Evolutionary conservation across 495 filamentous ascomycete genomes (phyloP).

Genomic region (Talaromyces ruber): DNA sequence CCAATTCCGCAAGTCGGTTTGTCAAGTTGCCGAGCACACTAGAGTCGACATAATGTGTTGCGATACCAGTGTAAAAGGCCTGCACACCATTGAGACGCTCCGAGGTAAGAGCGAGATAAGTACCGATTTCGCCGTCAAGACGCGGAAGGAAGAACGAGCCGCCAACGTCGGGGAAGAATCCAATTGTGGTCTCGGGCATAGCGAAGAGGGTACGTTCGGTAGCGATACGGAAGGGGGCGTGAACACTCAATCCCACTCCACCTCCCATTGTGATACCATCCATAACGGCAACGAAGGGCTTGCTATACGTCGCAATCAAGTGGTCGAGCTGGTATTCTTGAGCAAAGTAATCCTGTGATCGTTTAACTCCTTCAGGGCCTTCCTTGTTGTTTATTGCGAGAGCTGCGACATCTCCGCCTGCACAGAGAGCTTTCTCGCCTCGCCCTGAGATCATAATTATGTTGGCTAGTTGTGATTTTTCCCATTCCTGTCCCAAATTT

Average conservation of each 20-base stretch:
- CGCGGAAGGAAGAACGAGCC: conserved; percentile 90
- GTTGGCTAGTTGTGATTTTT: conserved; percentile 87
- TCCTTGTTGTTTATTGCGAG: conserved; percentile 65
- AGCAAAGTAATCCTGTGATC: conserved; percentile 75
- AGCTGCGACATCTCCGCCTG: conserved; percentile 79
- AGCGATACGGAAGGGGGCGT: conserved; percentile 92
- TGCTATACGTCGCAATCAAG: conserved; percentile 85
- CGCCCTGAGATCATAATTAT: conserved; percentile 87
- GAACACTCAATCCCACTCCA: conserved; percentile 86
- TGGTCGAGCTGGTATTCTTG: conserved; percentile 94
- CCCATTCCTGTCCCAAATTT: conserved; percentile 57
- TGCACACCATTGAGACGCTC: conserved; percentile 72
- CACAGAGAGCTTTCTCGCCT: conserved; percentile 78
- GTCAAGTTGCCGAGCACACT: conserved; percentile 72
- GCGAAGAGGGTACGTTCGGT: conserved; percentile 92
- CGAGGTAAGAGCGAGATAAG: conserved; percentile 86
- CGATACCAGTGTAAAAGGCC: conserved; percentile 72
- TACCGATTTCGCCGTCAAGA: conserved; percentile 74
- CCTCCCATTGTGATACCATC: conserved; percentile 98
- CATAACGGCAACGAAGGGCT: conserved; percentile 93
- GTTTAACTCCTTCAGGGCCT: conserved; percentile 55
- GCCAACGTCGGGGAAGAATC: conserved; percentile 97
- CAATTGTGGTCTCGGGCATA: conserved; percentile 97
- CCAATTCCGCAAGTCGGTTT: conserved; percentile 76
- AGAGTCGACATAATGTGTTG: conserved; percentile 92